A percentile compares a stretch with the other conserved stretches of the same genome.
Evolutionary conservation across 352 stramenopile genomes (phyloP).

Genomic region (Pilasporangium apinafurcum): DNA sequence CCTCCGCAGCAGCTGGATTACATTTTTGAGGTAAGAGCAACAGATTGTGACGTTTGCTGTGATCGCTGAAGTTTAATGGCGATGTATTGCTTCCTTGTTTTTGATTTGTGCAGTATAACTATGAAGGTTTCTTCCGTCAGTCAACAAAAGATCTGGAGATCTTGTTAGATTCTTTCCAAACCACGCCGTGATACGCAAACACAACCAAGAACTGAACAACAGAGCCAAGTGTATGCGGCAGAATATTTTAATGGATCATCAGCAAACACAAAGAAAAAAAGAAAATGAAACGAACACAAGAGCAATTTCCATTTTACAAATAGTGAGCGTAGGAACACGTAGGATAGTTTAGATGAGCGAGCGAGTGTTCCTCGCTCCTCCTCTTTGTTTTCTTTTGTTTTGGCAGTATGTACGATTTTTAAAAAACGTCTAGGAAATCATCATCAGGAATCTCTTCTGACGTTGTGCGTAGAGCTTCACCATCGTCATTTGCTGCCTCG

Average conservation of each 20-base stretch:
- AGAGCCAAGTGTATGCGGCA: too few relatives aligned
- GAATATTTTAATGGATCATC: too few relatives aligned
- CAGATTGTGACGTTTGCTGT: too few relatives aligned
- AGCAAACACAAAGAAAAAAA: neutral
- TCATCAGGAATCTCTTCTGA: too few relatives aligned
- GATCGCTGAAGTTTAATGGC: neutral
- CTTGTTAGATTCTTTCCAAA: constrained; percentile 49
- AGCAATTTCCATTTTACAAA: too few relatives aligned
- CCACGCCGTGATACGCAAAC: constrained; percentile 12
- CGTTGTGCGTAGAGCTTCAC: constrained; percentile 2
- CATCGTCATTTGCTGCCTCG: constrained; percentile 1
- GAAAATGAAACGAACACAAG: neutral
- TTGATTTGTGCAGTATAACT: constrained; percentile 59
- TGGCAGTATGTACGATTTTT: constrained; percentile 1
- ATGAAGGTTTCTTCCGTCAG: constrained; percentile 80
- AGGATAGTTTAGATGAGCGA: too few relatives aligned
- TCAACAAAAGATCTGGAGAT: constrained; percentile 67
- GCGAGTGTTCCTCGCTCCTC: too few relatives aligned
- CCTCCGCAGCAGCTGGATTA: constrained; percentile 79
- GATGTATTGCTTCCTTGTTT: constrained; percentile 1
- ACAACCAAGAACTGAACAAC: neutral
- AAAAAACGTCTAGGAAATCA: constrained; percentile 62
- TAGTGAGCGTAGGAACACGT: too few relatives aligned
- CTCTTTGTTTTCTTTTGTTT: constrained; percentile 1
- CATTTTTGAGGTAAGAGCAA: constrained; percentile 81